Evolutionary conservation across 2,329 filamentous ascomycete genomes (phyloP), one percentile per base, ranked within the genome.

Genomic region (Xenoacremonium recifei): DNA sequence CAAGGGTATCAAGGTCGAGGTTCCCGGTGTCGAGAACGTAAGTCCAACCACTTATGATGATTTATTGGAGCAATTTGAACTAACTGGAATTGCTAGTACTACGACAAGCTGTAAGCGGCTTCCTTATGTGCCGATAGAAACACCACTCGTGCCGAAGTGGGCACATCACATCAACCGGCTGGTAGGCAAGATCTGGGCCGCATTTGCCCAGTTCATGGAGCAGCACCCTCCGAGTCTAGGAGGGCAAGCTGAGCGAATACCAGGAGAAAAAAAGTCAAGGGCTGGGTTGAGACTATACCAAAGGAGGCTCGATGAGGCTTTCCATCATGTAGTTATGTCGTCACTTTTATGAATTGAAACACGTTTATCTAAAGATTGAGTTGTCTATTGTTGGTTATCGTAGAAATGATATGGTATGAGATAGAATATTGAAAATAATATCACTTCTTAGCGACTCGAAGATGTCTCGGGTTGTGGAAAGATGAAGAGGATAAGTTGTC

Each of bases 1-100:
- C 77, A 99, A 99, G 89, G 93, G 92, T 89, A 79, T 99, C 81
- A 99, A 99, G 89, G 76, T 86, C 67, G 82, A 89, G 64, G 87
- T 96, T 69, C 92, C 93, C 63, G 88, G 86, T 70, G 85, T 90
- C 77, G 89, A 89, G 69, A 95, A 96, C 82, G 89, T 93, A 83
- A 89, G 89, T 87, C 19, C 31, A 15, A 9, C 29, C 29, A 9
- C n/a, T 15, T 7, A 15, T 31, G n/a, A n/a, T n/a, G n/a, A n/a
- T n/a, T n/a, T 31, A 9, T 15, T 15, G 17, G 7, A 9, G 6
- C 29, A 34, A 34, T n/a, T 36, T 33, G 42, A n/a, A n/a, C 55
- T 56, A 62, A 61, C 65, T 37, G 27, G 5, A 5, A 2, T 41
- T 21, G 15, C 34, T 35, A 95, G 88, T 96, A 95, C 86, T 96